Percentiles rank a stretch among this genome's conserved stretches.
Evolutionary conservation across 2,329 filamentous ascomycete genomes (phyloP).

Genomic region (Epichloe typhina): DNA sequence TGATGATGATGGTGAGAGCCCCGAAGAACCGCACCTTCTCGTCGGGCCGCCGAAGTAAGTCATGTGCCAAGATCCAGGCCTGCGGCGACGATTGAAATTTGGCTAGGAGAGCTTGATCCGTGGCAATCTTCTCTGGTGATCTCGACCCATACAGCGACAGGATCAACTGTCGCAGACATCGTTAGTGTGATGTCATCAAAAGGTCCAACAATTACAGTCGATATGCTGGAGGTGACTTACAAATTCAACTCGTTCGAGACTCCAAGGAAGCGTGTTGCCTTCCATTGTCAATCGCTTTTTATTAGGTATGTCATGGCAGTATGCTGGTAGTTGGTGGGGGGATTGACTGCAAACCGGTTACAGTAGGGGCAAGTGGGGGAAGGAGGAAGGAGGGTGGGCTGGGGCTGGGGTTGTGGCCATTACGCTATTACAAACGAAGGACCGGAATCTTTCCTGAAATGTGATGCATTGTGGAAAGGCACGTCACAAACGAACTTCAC

Average conservation of each 20-base stretch:
- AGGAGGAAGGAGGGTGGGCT: background rate
- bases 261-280: conserved; percentile 8
- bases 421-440: background rate
- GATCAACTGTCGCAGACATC: conserved; percentile 27
- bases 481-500: background rate
- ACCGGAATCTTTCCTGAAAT: background rate
- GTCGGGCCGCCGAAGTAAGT: conserved; percentile 54
- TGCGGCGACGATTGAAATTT: conserved; percentile 63
- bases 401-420: background rate
- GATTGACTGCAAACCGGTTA: background rate
- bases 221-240: conserved; percentile 8
- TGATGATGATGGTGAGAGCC: conserved; percentile 83
- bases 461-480: too few species aligned
- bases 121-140: conserved; percentile 31
- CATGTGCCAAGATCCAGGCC: conserved; percentile 77
- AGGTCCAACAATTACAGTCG: background rate
- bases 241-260: conserved; percentile 13
- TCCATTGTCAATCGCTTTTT: conserved; percentile 6
- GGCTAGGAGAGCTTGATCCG: conserved; percentile 61
- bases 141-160: conserved; percentile 41
- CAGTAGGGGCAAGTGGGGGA: background rate
- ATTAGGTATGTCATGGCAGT: conserved; percentile 2
- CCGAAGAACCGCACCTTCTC: conserved; percentile 83
- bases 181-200: background rate
- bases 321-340: background rate